phyloP scores from a whole-genome alignment of 2,329 filamentous ascomycete species.

The Dothiorella sarmentorum region DNA sequence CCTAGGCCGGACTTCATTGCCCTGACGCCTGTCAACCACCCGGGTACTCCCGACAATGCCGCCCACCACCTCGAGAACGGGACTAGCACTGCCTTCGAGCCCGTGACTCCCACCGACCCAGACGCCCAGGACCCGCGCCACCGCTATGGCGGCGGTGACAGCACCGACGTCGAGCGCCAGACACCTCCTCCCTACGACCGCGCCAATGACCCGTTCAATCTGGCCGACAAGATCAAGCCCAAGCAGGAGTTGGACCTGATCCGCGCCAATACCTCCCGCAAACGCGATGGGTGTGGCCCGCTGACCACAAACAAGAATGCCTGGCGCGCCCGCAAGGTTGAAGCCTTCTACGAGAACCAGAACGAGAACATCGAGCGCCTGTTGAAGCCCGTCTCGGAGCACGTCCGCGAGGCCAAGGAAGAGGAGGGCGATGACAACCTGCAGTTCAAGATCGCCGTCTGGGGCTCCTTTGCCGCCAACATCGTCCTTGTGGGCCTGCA shows the following conservation, averaged over 20 bases:
- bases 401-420: conserved; percentile 75
- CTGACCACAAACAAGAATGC: conserved; percentile 42
- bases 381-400: conserved; percentile 89
- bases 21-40: conserved; percentile 26
- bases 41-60: conserved; percentile 23
- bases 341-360: conserved; percentile 82
- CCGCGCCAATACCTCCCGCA: conserved; percentile 74
- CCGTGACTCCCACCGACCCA: conserved; percentile 25
- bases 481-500: conserved; percentile 75
- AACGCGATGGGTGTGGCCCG: conserved; percentile 57
- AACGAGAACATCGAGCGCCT: conserved; percentile 92
- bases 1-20: conserved; percentile 19
- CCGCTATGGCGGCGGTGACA: conserved; percentile 29
- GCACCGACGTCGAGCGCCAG: conserved; percentile 44
- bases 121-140: conserved; percentile 34
- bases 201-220: conserved; percentile 76
- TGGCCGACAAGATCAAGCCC: conserved; percentile 74
- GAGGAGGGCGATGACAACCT: conserved; percentile 78
- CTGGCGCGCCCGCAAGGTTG: conserved; percentile 56
- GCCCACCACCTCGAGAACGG: conserved; percentile 26
- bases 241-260: conserved; percentile 72
- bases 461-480: conserved; percentile 73
- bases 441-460: conserved; percentile 66
- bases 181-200: conserved; percentile 56
- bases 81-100: conserved; percentile 41